Evolutionary conservation across 805 yeast genomes (phyloP).

Genomic region (Candida yuanshanica): DNA sequence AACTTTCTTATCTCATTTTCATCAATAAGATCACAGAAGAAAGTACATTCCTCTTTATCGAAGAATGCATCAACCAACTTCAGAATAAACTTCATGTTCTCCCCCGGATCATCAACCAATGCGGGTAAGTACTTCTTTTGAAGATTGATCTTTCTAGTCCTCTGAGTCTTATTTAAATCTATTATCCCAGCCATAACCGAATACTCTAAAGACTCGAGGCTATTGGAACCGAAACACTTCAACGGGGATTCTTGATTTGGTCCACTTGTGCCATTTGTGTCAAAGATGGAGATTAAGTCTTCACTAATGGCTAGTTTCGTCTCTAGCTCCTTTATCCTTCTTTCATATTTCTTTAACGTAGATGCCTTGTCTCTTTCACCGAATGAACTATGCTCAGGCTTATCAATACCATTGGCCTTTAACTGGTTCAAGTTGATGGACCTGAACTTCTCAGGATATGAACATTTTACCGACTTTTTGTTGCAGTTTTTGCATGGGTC

Average conservation of each 20-base stretch:
- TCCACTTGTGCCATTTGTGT: slow-evolving; percentile 9
- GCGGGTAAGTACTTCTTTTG: slow-evolving; percentile 11
- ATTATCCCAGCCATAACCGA: slow-evolving; percentile 3
- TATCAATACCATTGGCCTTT: background rate
- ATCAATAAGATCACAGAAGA: slow-evolving; percentile 14
- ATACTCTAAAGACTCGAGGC: slow-evolving; percentile 11
- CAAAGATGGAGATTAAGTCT: slow-evolving; percentile 21
- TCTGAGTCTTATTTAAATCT: background rate
- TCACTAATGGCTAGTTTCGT: slow-evolving; percentile 11
- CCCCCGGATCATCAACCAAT: slow-evolving; percentile 1
- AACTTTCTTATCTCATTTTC: slow-evolving; percentile 9
- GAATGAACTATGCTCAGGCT: background rate
- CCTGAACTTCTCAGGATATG: slow-evolving; percentile 21
- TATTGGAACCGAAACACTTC: slow-evolving; percentile 11
- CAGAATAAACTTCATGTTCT: slow-evolving; percentile 9
- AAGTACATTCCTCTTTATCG: slow-evolving; percentile 6
- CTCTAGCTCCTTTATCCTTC: slow-evolving; percentile 17
- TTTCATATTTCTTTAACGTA: slow-evolving; percentile 3
- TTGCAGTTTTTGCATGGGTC: slow-evolving; percentile 17
- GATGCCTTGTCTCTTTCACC: background rate
- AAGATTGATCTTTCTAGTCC: background rate
- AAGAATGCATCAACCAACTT: slow-evolving; percentile 13
- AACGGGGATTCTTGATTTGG: background rate
- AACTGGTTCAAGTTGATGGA: slow-evolving; percentile 17
- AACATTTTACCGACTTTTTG: slow-evolving; percentile 10